These are phyloP conservation scores for Neoboletus magnificus DNA, from an alignment of 768 basidiomycete species.

Conservation along the genomic window DNA sequence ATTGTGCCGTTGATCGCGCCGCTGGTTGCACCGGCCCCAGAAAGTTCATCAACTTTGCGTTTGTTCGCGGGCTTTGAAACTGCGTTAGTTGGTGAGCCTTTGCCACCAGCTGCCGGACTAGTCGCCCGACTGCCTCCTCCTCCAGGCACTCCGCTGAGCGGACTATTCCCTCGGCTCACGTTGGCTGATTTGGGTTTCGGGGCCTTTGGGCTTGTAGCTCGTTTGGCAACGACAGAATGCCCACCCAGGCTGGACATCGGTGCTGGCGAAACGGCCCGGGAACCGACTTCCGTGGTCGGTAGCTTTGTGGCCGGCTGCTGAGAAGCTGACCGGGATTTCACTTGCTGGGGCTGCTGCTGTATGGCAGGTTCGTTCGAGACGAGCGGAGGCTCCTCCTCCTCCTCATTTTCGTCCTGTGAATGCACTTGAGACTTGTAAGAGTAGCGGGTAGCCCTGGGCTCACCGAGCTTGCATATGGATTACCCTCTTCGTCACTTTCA, in stretches of 20 bases:
- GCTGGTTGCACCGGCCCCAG: slow-evolving; percentile 9
- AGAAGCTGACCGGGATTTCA: slow-evolving; percentile 45
- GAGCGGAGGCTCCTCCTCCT: slow-evolving; percentile 58
- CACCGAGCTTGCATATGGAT: slow-evolving; percentile 80
- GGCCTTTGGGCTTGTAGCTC: slow-evolving; percentile 78
- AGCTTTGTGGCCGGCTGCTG: slow-evolving; percentile 34
- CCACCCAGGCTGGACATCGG: slow-evolving; percentile 59
- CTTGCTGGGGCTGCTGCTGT: slow-evolving; percentile 41
- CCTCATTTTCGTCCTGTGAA: slow-evolving; percentile 64
- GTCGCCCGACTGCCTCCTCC: slow-evolving; percentile 36
- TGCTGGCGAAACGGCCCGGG: slow-evolving; percentile 54
- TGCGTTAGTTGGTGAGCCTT: slow-evolving; percentile 35
- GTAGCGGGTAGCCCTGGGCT: slow-evolving; percentile 24
- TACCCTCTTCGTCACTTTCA: slow-evolving; percentile 75
- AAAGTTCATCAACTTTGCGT: slow-evolving; percentile 53
- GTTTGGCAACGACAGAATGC: slow-evolving; percentile 76
- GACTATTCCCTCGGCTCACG: slow-evolving; percentile 56
- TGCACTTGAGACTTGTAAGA: neutral
- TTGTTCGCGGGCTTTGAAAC: slow-evolving; percentile 46
- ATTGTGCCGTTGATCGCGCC: slow-evolving; percentile 19
- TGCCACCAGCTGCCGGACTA: slow-evolving; percentile 29
- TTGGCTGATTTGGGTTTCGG: slow-evolving; percentile 52
- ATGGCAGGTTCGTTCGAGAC: slow-evolving; percentile 44
- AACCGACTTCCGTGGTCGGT: slow-evolving; percentile 36
- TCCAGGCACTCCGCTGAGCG: slow-evolving; percentile 39